These are phyloP conservation scores for Blastobotrys chiropterorum DNA, from an alignment of 805 yeast genomes.

Conservation along the genomic window DNA sequence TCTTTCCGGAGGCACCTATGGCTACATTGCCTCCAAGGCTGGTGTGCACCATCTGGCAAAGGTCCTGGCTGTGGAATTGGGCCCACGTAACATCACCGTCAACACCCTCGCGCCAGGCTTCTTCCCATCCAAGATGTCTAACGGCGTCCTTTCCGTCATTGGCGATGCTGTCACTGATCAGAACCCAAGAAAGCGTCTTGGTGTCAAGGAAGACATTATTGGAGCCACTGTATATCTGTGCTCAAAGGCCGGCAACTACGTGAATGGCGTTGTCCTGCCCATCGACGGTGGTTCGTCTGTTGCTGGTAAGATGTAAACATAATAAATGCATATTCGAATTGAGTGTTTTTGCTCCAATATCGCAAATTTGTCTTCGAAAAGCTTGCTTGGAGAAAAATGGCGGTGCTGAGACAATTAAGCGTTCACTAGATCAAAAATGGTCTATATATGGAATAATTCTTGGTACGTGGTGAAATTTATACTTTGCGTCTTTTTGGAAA, in stretches of 20 bases:
- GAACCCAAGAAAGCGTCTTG: slow-evolving; percentile 62
- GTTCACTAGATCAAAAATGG: no score
- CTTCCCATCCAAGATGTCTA: slow-evolving; percentile 69
- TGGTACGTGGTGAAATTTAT: no score
- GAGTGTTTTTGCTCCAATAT: no score
- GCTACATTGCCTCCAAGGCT: slow-evolving; percentile 69
- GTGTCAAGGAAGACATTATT: slow-evolving; percentile 53
- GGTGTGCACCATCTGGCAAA: slow-evolving; percentile 66
- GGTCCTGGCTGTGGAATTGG: slow-evolving; percentile 57
- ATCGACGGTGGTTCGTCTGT: slow-evolving; percentile 56
- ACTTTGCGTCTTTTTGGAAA: not conserved
- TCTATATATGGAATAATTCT: no score
- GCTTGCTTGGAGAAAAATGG: no score
- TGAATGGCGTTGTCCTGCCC: slow-evolving; percentile 63
- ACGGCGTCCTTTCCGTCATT: slow-evolving; percentile 49
- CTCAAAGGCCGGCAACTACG: slow-evolving; percentile 50
- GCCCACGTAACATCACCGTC: slow-evolving; percentile 60
- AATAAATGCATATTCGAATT: not conserved
- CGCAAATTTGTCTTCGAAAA: not conserved
- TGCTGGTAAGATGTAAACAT: slow-evolving; percentile 11
- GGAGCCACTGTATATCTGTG: slow-evolving; percentile 51
- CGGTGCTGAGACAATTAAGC: no score
- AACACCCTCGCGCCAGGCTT: slow-evolving; percentile 72
- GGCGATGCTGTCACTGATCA: slow-evolving; percentile 46
- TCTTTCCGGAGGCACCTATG: slow-evolving; percentile 50